Evolutionary conservation across 2,329 filamentous ascomycete genomes (phyloP), one percentile per base, ranked within the genome.

Genomic region (Xylariales sp.): DNA sequence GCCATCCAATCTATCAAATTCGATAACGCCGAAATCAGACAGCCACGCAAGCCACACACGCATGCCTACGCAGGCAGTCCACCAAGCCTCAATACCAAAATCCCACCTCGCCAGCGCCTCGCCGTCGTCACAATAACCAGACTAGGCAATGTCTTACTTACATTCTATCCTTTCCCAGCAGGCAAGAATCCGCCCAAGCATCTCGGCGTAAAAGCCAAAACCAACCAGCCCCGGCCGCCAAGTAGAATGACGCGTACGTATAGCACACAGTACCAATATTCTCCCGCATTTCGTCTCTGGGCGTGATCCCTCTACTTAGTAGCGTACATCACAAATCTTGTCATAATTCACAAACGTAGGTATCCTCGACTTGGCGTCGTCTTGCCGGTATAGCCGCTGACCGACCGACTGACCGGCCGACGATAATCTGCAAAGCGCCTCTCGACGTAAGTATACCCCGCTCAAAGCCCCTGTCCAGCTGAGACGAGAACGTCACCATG

Each of bases 211-310:
- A 36, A 49, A 3, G 23, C 23, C 46, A n/a, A n/a, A 43, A 28
- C 52, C 43, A 48, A 18, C 41, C 52, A 62, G 28, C 34, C 45
- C 36, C 54, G 16, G 46, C 49, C 48, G 64, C 64, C 64, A 67
- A 67, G 64, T 54, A n/a, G n/a, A 48, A 46, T 58, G 64, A 67
- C 64, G 59, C 59, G 64, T 62, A 60, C 49, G 36, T 7, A 45
- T 32, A 23, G 23, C 23, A 23, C 23, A 23, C 23, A 23, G 23
- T 23, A 23, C 23, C 23, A 23, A 2, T 23, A 23, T 23, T 53
- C 49, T 62, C 45, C 14, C 14, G 5, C 14, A 23, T 50, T 53
- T 45, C n/a, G 16, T 18, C 45, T 23, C 23, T 23, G 23, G 23
- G 23, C 23, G 23, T 23, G 23, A 23, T 23, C 23, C 23, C 23